Conservation (phyloP, 257 asterid species). For the Datura wrightii region DNA sequence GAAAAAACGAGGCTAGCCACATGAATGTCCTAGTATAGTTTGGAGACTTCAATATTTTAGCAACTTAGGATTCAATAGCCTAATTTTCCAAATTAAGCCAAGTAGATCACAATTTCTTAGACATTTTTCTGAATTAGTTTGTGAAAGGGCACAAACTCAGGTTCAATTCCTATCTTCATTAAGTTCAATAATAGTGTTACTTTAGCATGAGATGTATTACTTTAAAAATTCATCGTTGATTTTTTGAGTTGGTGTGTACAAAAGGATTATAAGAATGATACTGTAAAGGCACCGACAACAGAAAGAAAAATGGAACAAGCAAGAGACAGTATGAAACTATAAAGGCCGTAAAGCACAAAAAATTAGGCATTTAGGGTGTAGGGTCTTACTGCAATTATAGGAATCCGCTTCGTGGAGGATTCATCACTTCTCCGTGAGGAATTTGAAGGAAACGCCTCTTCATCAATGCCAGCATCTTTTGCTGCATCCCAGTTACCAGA, state of each 20-base stretch:
- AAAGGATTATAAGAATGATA: slow-evolving; percentile 4
- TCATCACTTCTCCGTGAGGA: slow-evolving; percentile 39
- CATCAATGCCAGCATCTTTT: slow-evolving; percentile 65
- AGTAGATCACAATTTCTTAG: not conserved
- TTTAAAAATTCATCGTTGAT: not conserved
- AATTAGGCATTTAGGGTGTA: not conserved
- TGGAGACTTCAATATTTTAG: not conserved
- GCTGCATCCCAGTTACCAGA: slow-evolving; percentile 91
- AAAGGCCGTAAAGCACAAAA: not conserved
- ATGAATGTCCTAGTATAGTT: not conserved
- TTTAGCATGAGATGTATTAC: not conserved
- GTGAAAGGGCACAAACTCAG: not conserved
- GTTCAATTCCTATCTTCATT: not conserved
- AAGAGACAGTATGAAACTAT: not conserved
- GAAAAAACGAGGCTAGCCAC: not conserved
- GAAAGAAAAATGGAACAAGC: not conserved
- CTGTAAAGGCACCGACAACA: not conserved
- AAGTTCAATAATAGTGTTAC: not conserved
- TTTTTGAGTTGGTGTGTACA: not conserved
- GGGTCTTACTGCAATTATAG: slow-evolving; percentile 74
- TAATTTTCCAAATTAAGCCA: not conserved
- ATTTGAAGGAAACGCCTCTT: slow-evolving; percentile 45
- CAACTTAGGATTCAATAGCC: slow-evolving; percentile 17
- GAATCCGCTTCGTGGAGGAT: slow-evolving; percentile 55
- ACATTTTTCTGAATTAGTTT: not conserved